Evolutionary conservation across 176 grass and related monocot species (phyloP).

Genomic region (Raddia distichophylla): DNA sequence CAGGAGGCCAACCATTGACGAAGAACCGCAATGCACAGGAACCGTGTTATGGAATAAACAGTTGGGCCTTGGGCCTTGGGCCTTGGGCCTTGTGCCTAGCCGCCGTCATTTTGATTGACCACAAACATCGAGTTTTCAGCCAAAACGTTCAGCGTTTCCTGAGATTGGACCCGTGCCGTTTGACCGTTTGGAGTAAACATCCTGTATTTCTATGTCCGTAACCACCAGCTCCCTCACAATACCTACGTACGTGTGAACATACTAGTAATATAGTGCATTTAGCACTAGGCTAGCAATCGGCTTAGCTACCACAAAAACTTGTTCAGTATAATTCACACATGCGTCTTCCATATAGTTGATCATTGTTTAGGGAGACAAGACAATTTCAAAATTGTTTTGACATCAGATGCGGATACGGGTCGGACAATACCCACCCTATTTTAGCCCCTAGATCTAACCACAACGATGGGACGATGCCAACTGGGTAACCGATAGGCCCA

Average conservation of each 20-base stretch:
- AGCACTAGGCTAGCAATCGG: background rate
- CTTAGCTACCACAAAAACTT: background rate
- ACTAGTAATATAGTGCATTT: background rate
- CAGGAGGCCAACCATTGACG: too few relatives aligned
- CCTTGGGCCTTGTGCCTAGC: too few relatives aligned
- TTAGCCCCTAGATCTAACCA: too few relatives aligned
- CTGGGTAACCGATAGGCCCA: too few relatives aligned
- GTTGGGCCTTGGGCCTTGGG: too few relatives aligned
- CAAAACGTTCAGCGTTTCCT: constrained; percentile 20
- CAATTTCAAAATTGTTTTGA: too few relatives aligned
- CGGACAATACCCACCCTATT: too few relatives aligned
- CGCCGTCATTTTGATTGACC: constrained; percentile 13
- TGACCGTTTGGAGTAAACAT: constrained; percentile 11
- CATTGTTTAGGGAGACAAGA: constrained; percentile 16
- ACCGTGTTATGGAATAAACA: too few relatives aligned
- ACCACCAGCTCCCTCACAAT: background rate
- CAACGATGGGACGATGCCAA: too few relatives aligned
- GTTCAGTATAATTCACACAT: background rate
- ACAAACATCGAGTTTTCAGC: background rate
- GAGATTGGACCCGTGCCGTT: constrained; percentile 17
- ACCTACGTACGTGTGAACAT: background rate
- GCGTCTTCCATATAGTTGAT: background rate
- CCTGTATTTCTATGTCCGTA: too few relatives aligned
- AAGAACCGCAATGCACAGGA: too few relatives aligned
- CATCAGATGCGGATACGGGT: too few relatives aligned